Evolutionary conservation across 106 monocot species (phyloP).

Genomic region (Dioscorea zingiberensis): DNA sequence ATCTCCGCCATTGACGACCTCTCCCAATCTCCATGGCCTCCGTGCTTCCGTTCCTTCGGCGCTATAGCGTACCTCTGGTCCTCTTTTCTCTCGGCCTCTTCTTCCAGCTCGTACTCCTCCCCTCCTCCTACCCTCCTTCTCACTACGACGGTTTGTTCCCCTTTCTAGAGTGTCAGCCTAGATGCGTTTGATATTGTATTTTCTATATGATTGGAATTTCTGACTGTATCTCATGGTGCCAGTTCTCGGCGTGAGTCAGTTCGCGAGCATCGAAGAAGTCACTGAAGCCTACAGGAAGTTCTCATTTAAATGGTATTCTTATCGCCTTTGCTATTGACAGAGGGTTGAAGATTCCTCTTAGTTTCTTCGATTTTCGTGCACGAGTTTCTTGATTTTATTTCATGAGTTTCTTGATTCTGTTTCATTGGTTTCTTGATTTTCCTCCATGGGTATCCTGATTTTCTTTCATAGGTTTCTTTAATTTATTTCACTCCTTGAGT

Average conservation of each 20-base stretch:
- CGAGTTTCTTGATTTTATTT: neutral
- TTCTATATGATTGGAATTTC: neutral
- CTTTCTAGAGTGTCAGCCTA: neutral
- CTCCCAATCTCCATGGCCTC: neutral
- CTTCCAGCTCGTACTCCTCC: constrained; percentile 85
- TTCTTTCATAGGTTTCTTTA: too few species aligned
- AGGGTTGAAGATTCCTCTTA: neutral
- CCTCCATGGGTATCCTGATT: neutral
- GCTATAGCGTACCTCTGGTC: constrained; percentile 43
- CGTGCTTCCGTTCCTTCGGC: neutral
- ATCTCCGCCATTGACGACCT: too few species aligned
- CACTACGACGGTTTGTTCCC: constrained; percentile 64
- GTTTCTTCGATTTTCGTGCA: too few species aligned
- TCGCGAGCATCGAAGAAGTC: constrained; percentile 24
- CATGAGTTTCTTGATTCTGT: neutral
- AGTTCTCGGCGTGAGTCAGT: constrained; percentile 27
- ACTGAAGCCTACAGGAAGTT: constrained; percentile 23
- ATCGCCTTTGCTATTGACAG: neutral
- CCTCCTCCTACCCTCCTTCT: constrained; percentile 54
- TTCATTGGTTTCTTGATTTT: neutral
- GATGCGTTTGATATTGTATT: neutral
- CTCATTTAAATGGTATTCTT: constrained; percentile 17
- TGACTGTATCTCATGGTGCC: neutral
- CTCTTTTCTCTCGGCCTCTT: constrained; percentile 64
- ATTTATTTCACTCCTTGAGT: too few species aligned